Conservation (phyloP, 179 eudicot species). For the Nepenthes alata region DNA sequence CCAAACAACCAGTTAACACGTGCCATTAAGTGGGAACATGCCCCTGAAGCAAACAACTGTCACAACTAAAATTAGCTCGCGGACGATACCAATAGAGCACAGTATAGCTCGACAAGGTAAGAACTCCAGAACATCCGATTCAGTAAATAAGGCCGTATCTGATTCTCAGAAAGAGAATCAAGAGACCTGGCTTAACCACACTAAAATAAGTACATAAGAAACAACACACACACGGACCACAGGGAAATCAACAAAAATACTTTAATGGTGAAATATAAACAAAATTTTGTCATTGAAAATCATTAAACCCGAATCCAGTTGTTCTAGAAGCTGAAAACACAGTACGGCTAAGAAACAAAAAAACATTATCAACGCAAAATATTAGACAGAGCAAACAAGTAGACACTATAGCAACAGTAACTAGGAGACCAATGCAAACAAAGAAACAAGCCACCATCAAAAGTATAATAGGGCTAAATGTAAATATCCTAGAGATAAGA, state of each 20-base stretch:
- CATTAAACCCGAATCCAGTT: neutral
- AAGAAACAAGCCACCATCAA: slow-evolving; percentile 13
- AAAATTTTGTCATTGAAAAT: neutral
- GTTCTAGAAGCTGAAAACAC: slow-evolving; percentile 6
- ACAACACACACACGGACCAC: too few species aligned
- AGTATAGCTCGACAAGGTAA: too few species aligned
- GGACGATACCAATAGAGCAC: too few species aligned
- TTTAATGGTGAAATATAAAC: neutral
- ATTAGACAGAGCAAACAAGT: slow-evolving; percentile 13
- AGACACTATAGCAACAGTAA: slow-evolving; percentile 6
- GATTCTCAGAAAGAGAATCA: neutral
- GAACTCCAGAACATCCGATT: too few species aligned
- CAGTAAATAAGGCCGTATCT: too few species aligned
- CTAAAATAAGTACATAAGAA: neutral
- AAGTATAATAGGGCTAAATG: neutral
- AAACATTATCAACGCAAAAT: slow-evolving; percentile 10
- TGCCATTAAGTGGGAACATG: too few species aligned
- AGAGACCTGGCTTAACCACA: neutral
- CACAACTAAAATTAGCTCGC: too few species aligned
- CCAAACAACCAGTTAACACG: too few species aligned
- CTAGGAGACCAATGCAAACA: slow-evolving; percentile 16
- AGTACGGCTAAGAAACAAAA: neutral
- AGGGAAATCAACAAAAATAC: too few species aligned
- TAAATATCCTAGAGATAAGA: slow-evolving; percentile 12
- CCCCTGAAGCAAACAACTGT: too few species aligned